A percentile compares a stretch with the other conserved stretches of the same genome.
phyloP scores from a whole-genome alignment of 805 yeast species.

The Allodekkera sacchari region DNA sequence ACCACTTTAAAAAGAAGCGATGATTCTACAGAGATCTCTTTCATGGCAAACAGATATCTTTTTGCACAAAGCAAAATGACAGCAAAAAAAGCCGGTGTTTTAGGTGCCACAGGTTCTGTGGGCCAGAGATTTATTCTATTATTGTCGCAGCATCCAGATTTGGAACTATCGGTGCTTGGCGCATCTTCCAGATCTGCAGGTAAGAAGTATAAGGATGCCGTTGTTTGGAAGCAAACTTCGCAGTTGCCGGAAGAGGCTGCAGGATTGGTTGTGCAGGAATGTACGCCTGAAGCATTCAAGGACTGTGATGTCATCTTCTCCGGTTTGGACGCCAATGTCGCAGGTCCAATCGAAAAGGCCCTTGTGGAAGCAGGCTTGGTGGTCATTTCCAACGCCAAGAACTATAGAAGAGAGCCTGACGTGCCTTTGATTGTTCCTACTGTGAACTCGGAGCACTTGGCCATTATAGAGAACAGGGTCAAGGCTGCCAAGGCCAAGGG shows the following conservation, averaged over 20 bases:
- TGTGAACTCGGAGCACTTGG: constrained; percentile 85
- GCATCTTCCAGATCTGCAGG: constrained; percentile 95
- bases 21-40: no score
- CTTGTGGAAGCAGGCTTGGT: constrained; percentile 76
- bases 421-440: constrained; percentile 96
- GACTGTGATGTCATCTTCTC: constrained; percentile 93
- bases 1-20: no score
- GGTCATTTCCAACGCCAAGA: constrained; percentile 91
- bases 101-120: constrained; percentile 97
- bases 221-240: constrained; percentile 88
- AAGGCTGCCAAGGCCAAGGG: constrained; percentile 47
- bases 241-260: constrained; percentile 65
- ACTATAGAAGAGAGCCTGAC: constrained; percentile 78
- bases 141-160: constrained; percentile 81
- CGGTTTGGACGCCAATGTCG: constrained; percentile 87
- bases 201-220: constrained; percentile 74
- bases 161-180: constrained; percentile 77
- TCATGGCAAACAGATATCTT: no score
- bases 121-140: constrained; percentile 92
- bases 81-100: constrained; percentile 65
- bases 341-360: constrained; percentile 85
- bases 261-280: constrained; percentile 62
- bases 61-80: constrained; percentile 8
- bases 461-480: constrained; percentile 54
- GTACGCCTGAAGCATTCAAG: constrained; percentile 66